Evolutionary conservation across 2,329 filamentous ascomycete genomes (phyloP), one percentile per base, ranked within the genome.

Genomic region (Pseudocercospora macadamiae): DNA sequence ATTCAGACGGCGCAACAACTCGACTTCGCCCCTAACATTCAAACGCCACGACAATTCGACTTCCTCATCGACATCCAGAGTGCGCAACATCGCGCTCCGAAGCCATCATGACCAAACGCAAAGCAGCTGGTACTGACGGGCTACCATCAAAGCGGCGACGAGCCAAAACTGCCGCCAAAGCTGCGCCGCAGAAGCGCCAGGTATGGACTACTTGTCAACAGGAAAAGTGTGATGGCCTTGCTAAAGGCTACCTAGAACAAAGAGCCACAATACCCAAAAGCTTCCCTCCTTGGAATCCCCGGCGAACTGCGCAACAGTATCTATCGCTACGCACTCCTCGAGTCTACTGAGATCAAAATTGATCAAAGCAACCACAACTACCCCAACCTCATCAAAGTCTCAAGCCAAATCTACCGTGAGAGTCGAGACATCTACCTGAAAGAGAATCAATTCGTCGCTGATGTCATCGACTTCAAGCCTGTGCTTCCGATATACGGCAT

Each of bases 241-340:
- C n/a, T n/a, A n/a, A n/a, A n/a, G n/a, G n/a, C n/a, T n/a, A n/a
- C n/a, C n/a, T n/a, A 45, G 10, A 18, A 47, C 14, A 14, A 44
- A 3, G 21, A 21, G 42, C 19, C 42, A 1, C 4, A 18, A 8
- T 32, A 47, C 14, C 39, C 53, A 48, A 26, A 18, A 14, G 42
- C 53, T 10, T 48, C 28, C 18, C 30, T 76, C 53, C 66, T 74
- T 14, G 68, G 69, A 44, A 62, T 76, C 0, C 71, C 74, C 6
- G 49, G 60, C 5, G 79, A 81, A 59, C 60, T 82, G 2, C 75
- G 79, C 14, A 78, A 80, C 57, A 71, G 73, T 9, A 70, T 81
- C 26, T 81, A 81, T 62, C 70, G 74, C 2, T 57, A 73, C 4
- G 58, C 77, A 2, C 77, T 82, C 36, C 67, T 75, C 18, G 64